Evolutionary conservation across 495 filamentous ascomycete species (phyloP).

Genomic region (Aspergillus biplanus): DNA sequence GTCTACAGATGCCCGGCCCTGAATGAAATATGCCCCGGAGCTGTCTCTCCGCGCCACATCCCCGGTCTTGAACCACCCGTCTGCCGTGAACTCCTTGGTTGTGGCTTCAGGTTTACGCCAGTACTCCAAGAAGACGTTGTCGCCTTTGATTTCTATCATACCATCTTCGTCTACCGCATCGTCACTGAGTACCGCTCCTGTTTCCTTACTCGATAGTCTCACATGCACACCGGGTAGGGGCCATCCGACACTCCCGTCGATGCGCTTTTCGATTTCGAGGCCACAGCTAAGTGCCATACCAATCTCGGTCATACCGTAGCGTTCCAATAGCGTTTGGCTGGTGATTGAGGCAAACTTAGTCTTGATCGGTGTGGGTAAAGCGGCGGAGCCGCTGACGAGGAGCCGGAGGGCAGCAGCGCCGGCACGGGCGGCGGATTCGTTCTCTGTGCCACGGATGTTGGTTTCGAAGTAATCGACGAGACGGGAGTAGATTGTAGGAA

Average conservation of each 20-base stretch:
- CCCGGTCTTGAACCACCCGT: constrained; percentile 56
- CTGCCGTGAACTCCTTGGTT: constrained; percentile 44
- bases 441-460: constrained; percentile 43
- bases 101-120: constrained; percentile 49
- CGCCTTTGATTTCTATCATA: constrained; percentile 51
- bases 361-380: constrained; percentile 48
- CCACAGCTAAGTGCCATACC: constrained; percentile 53
- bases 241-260: constrained; percentile 53
- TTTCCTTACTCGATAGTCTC: constrained; percentile 46
- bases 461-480: constrained; percentile 50
- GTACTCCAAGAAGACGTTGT: constrained; percentile 50
- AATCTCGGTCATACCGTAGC: constrained; percentile 54
- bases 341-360: constrained; percentile 46
- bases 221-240: constrained; percentile 48
- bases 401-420: constrained; percentile 43
- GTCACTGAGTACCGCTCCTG: constrained; percentile 30
- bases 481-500: constrained; percentile 52
- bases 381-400: constrained; percentile 48
- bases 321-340: constrained; percentile 45
- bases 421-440: constrained; percentile 34
- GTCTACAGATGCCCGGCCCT: constrained; percentile 50
- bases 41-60: constrained; percentile 45
- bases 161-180: constrained; percentile 42
- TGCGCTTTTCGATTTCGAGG: constrained; percentile 37
- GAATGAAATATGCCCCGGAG: constrained; percentile 48